Conservation (phyloP, 768 basidiomycete species). For the Lactarius quietus region DNA sequence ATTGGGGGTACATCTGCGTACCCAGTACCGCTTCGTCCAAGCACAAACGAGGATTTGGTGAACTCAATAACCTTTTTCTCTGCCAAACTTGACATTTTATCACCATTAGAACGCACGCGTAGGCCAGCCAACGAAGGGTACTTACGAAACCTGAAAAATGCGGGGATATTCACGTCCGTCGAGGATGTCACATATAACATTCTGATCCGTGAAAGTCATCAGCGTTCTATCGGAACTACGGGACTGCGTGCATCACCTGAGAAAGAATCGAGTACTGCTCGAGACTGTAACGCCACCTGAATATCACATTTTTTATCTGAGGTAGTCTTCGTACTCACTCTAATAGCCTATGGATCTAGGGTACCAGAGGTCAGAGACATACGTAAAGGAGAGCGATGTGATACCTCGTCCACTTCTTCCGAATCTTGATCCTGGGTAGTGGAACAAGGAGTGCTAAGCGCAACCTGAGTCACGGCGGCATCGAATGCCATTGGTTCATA, state of each 20-base stretch:
- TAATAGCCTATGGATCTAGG: conserved; percentile 11
- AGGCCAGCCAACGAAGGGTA: not conserved
- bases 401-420: conserved; percentile 18
- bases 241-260: conserved; percentile 3
- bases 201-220: not conserved
- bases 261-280: conserved; percentile 19
- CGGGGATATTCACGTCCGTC: conserved; percentile 18
- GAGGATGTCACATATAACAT: conserved; percentile 17
- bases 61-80: conserved; percentile 23
- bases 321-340: conserved; percentile 9
- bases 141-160: conserved; percentile 24
- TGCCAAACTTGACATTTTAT: conserved; percentile 1
- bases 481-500: conserved; percentile 7
- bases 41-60: conserved; percentile 20
- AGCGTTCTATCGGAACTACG: not conserved
- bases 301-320: not conserved
- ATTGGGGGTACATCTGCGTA: conserved; percentile 29
- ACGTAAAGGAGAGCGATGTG: too few relatives aligned
- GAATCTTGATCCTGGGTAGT: not conserved
- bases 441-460: not conserved
- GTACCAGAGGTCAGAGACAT: not conserved
- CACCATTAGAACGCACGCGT: not conserved
- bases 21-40: conserved; percentile 70
- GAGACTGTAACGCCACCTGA: not conserved
- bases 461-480: not conserved